A percentile compares a stretch with the other conserved stretches of the same genome.
These are phyloP conservation scores for Hymenoscyphus infarciens DNA, from an alignment of 2,329 filamentous ascomycete species.

Conservation along the genomic window DNA sequence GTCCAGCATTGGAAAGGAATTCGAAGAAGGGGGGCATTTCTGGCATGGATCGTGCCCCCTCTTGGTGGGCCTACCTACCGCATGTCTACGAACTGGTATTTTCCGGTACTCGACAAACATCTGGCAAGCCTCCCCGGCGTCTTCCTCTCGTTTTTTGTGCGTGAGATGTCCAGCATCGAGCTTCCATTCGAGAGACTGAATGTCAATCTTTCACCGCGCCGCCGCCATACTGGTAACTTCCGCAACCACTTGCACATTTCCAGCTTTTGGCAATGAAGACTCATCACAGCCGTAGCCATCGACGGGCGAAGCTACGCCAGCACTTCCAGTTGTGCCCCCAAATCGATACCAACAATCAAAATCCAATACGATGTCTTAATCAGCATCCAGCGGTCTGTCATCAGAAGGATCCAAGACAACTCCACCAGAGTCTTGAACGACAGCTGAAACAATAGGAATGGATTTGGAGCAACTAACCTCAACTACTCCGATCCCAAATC, in stretches of 20 bases:
- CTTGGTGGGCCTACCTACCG: not conserved
- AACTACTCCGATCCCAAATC: not conserved
- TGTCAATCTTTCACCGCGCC: not conserved
- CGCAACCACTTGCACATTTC: not conserved
- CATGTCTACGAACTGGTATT: not conserved
- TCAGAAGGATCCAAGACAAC: not conserved
- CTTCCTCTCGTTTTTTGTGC: not conserved
- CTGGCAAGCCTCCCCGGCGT: not conserved
- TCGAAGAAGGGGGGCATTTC: not conserved
- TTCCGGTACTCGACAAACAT: not conserved
- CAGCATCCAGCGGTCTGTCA: not conserved
- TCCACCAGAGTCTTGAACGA: not conserved
- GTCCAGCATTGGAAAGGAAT: too few species aligned
- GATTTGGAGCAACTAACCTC: not conserved
- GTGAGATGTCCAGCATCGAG: not conserved
- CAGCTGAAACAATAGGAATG: not conserved
- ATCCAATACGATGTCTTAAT: not conserved
- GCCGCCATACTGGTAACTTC: not conserved
- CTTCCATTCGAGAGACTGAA: not conserved
- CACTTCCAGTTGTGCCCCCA: not conserved
- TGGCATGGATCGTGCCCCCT: not conserved
- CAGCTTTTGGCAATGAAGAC: not conserved
- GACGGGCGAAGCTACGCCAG: not conserved
- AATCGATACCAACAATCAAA: not conserved
- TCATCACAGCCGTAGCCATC: not conserved